These are phyloP conservation scores for Kurtzmaniella fragi DNA, from an alignment of 805 yeast species.

Conservation along the genomic window DNA sequence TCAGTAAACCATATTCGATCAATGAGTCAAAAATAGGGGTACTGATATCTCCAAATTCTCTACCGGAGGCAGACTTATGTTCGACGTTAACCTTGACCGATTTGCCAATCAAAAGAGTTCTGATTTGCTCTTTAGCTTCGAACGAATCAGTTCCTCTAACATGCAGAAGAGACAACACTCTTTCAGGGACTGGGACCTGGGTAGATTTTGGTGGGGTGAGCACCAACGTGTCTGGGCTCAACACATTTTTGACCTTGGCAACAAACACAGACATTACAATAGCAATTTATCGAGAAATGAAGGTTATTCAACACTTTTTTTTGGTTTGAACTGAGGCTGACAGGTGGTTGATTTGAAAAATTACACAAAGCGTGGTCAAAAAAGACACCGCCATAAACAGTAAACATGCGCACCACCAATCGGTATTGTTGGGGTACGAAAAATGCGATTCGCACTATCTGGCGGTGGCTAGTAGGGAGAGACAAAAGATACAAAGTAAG, in stretches of 20 bases:
- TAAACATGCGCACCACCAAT: background rate
- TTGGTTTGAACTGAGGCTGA: too few species aligned
- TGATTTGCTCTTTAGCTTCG: conserved; percentile 56
- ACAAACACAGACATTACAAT: conserved; percentile 11
- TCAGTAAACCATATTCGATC: conserved; percentile 47
- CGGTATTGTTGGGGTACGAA: too few species aligned
- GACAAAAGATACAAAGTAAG: background rate
- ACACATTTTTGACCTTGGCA: conserved; percentile 66
- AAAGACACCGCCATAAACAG: too few species aligned
- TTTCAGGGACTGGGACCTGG: conserved; percentile 47
- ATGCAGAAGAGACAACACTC: conserved; percentile 59
- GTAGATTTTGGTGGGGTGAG: conserved; percentile 45
- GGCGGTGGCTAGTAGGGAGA: background rate
- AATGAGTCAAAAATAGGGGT: conserved; percentile 61
- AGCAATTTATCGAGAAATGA: too few species aligned
- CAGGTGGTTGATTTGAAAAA: too few species aligned
- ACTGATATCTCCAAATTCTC: conserved; percentile 69
- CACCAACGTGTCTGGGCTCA: conserved; percentile 68
- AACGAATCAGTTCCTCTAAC: conserved; percentile 58
- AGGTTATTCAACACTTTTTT: too few species aligned
- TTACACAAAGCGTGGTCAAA: too few species aligned
- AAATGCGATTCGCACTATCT: background rate
- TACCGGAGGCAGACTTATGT: conserved; percentile 46
- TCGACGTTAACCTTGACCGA: conserved; percentile 53
- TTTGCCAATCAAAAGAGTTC: conserved; percentile 62